Evolutionary conservation across 352 stramenopile genomes (phyloP), one percentile per base, ranked within the genome.

Genomic region (Nothophytophthora sp.): DNA sequence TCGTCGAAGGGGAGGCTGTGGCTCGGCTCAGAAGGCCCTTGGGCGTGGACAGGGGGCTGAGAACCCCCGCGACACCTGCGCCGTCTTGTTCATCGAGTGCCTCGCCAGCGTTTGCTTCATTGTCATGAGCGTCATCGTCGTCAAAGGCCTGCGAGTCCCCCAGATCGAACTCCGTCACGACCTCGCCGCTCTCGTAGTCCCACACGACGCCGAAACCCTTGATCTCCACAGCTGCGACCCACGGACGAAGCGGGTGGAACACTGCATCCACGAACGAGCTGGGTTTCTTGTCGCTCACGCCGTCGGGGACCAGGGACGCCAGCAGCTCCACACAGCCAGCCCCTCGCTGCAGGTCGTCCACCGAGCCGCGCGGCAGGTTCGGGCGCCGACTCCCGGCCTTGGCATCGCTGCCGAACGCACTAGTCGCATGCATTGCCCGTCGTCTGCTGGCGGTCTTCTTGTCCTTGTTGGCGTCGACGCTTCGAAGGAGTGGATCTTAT

Each of bases 171-270:
- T 87, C 73, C 13, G 54, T 58, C 23, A 92, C 63, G 11, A 81
- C 41, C 27, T 93, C 80, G 0, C 63, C 62, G 2, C 74, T 90
- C 30, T 91, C 77, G 19, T 83, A 87, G 64, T 91, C 81, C 83
- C 81, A 92, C 1, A 90, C 75, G 18, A 87, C 16, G 0, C 76
- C 76, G 10, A 45, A 57, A 5, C 82, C 78, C 40, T 84, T 90
- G 10, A 68, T 50, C 27, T 93, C 83, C 37, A 91, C 66, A 2
- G 74, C 74, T 8, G 79, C 81, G 28, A 88, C 48, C 83, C 83
- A 93, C 12, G 76, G 74, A 7, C 78, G 78, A 19, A 84, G 55
- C 6, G 76, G 63, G 42, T 93, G 81, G 41, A 88, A 88, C 15
- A 70, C 55, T 4, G 73, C 67, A 23, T 89, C 78, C n/a, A 72